A percentile compares a stretch with the other conserved stretches of the same genome.
Evolutionary conservation across 306 rosid genomes (phyloP).

Genomic region (Fragaria iinumae): DNA sequence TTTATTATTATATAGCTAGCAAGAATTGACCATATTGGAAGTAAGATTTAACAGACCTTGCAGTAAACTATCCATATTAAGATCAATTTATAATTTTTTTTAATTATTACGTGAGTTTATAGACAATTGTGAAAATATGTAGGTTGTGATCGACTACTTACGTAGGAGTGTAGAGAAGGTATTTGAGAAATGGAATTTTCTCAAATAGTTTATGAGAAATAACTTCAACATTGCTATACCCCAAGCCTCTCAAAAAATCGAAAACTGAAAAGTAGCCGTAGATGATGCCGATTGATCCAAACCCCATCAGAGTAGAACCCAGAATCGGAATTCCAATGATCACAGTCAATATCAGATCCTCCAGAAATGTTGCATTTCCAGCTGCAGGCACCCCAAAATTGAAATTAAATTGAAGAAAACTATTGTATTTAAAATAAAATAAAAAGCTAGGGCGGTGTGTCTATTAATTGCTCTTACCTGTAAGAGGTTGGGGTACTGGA

Average conservation of each 20-base stretch:
- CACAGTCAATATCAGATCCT: conserved; percentile 52
- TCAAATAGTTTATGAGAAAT: conserved; percentile 58
- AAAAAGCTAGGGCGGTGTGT: neutral
- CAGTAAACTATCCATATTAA: neutral
- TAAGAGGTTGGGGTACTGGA: conserved; percentile 54
- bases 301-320: conserved; percentile 58
- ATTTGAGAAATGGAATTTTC: conserved; percentile 55
- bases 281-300: conserved; percentile 58
- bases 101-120: neutral
- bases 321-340: conserved; percentile 66
- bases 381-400: conserved; percentile 43
- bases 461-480: conserved; percentile 47
- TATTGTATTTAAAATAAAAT: neutral
- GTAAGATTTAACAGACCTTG: neutral
- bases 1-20: neutral
- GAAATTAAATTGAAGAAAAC: neutral
- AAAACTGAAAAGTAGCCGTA: conserved; percentile 54
- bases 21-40: neutral
- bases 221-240: conserved; percentile 76
- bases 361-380: conserved; percentile 70
- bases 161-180: conserved; percentile 83
- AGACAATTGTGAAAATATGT: neutral
- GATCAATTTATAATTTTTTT: neutral
- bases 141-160: conserved; percentile 34
- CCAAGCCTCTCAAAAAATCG: conserved; percentile 79